Evolutionary conservation across 192 early-diverging fungal genomes (phyloP), one percentile per base, ranked within the genome.

Genomic region (Umbelopsis sp.): DNA sequence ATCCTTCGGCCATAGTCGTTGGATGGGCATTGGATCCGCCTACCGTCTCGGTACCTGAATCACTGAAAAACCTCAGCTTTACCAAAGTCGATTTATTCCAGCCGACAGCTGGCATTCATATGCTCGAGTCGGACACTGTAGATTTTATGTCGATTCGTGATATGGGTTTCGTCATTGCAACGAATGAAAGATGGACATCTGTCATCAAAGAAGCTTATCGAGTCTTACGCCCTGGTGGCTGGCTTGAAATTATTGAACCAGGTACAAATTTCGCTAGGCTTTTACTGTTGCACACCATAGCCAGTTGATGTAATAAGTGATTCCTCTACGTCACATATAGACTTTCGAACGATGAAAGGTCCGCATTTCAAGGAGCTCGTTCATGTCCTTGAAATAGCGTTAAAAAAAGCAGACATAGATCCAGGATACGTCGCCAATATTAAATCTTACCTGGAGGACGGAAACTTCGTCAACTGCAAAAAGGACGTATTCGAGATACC

Each of bases 221-320:
- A 20, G 52, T 78, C 11, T 25, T 78, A n/a, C 69, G 73, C 45
- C 71, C 71, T 9, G 72, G 69, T 49, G 76, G 76, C 21, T 74
- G 62, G 68, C 45, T 78, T 7, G 76, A 78, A 65, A 38, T 70
- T 3, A 53, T 49, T 11, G 76, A 78, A 70, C 66, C 50, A 43
- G 59, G 70, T 76, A 51, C 24, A n/a, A 25, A 32, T 3, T 16
- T 26, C 2, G 16, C 12, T 1, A 1, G 2, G 21, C 14, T 6
- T 4, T 59, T 25, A 22, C 51, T 24, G 21, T 3, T 25, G 16
- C 11, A 11, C 22, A 5, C n/a, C 21, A 10, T 16, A n/a, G 24
- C 21, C 12, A 12, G 24, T 14, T 0, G 14, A 26, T 3, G 14
- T 26, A 12, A 25, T 10, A 26, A 26, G 11, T 53, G 4, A 53